phyloP scores from a whole-genome alignment of 495 filamentous ascomycete species.

The Jackrogersella multiformis region DNA sequence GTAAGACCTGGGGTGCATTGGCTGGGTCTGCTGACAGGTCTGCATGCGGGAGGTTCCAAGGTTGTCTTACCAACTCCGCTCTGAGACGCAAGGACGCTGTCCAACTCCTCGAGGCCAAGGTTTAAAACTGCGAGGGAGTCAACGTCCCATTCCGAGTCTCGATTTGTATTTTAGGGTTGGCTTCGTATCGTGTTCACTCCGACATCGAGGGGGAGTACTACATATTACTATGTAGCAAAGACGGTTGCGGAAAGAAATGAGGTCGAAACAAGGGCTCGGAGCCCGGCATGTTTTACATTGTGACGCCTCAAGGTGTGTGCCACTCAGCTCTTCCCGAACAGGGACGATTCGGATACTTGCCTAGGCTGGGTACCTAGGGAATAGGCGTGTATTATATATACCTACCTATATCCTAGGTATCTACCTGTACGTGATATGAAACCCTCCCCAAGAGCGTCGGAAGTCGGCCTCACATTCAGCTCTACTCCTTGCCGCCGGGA shows the following conservation, averaged over 20 bases:
- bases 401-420: too few species aligned
- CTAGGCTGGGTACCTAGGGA: too few species aligned
- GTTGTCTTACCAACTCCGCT: constrained; percentile 6
- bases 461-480: constrained; percentile 4
- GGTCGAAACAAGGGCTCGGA: constrained; percentile 33
- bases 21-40: constrained; percentile 3
- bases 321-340: constrained; percentile 5
- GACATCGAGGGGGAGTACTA: not conserved
- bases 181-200: not conserved
- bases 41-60: constrained; percentile 8
- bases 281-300: not conserved
- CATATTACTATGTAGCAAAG: too few species aligned
- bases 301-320: constrained; percentile 10
- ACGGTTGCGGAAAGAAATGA: constrained; percentile 5
- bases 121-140: not conserved
- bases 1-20: not conserved
- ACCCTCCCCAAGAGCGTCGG: not conserved
- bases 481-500: not conserved
- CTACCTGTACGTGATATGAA: too few species aligned
- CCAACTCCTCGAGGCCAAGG: not conserved
- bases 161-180: not conserved
- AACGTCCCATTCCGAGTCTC: not conserved
- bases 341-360: not conserved
- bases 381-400: too few species aligned
- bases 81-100: constrained; percentile 1